phyloP scores from a whole-genome alignment of 1,139 yeast species.

The Saccharomyces hybrid region DNA sequence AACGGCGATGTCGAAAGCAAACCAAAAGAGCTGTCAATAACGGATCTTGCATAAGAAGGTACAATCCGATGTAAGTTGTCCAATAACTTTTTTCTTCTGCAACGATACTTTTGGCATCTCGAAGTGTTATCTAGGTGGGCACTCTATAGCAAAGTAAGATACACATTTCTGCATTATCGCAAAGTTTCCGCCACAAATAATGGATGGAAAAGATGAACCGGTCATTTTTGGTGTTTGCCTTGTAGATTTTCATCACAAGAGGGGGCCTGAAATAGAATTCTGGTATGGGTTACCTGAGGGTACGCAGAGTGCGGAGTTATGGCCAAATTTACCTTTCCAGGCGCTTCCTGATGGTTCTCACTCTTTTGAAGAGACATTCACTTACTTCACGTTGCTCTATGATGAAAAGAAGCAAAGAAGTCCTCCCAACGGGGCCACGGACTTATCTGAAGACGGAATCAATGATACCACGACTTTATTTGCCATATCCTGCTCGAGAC shows the following conservation, averaged over 20 bases:
- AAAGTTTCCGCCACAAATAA: background rate
- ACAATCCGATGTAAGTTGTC: background rate
- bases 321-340: conserved; percentile 91
- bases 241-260: conserved; percentile 85
- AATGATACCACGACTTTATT: conserved; percentile 54
- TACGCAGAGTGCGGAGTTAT: conserved; percentile 40
- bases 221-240: conserved; percentile 76
- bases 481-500: conserved; percentile 91
- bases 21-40: background rate
- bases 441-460: conserved; percentile 33
- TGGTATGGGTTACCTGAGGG: conserved; percentile 65
- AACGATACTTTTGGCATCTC: background rate
- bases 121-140: background rate
- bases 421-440: conserved; percentile 23
- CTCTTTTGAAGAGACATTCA: conserved; percentile 82
- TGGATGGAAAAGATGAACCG: background rate
- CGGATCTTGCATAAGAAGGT: background rate
- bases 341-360: conserved; percentile 96
- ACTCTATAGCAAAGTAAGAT: background rate
- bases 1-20: background rate
- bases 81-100: background rate
- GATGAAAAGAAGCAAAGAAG: conserved; percentile 43
- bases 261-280: conserved; percentile 94
- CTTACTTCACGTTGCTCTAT: conserved; percentile 80
- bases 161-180: background rate